These are phyloP conservation scores for Melaleuca quinquenervia DNA, from an alignment of 345 rosid genomes.

Conservation along the genomic window DNA sequence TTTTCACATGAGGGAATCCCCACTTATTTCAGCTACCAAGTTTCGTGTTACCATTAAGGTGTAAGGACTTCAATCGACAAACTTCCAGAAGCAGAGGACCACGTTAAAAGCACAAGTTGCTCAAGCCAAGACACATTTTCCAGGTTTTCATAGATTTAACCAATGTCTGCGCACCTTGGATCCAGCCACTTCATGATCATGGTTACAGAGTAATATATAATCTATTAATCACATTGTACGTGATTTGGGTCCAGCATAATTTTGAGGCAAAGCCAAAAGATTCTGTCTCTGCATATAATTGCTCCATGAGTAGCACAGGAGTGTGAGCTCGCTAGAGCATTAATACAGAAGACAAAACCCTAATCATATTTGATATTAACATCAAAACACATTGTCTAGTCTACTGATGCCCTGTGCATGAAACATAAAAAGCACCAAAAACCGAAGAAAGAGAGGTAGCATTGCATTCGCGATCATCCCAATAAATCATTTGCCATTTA, in stretches of 20 bases:
- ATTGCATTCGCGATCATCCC: not conserved
- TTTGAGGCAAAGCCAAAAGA: not conserved
- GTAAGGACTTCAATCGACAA: not conserved
- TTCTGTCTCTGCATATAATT: not conserved
- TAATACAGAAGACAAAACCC: not conserved
- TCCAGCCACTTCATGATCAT: not conserved
- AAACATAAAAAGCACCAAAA: not conserved
- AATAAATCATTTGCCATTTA: not conserved
- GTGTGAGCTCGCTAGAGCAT: not conserved
- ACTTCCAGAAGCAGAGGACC: not conserved
- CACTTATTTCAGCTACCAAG: not conserved
- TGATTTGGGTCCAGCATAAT: not conserved
- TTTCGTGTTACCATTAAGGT: not conserved
- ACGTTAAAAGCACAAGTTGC: not conserved
- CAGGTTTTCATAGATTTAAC: not conserved
- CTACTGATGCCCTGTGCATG: not conserved
- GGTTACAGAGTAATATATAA: not conserved
- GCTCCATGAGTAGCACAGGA: not conserved
- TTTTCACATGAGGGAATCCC: not conserved
- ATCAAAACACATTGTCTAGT: not conserved
- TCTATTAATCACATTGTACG: not conserved
- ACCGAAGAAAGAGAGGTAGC: not conserved
- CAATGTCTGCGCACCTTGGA: not conserved
- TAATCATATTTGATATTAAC: not conserved
- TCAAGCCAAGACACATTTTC: not conserved